Conservation (phyloP, 306 rosid species). For the Malus sylvestris region DNA sequence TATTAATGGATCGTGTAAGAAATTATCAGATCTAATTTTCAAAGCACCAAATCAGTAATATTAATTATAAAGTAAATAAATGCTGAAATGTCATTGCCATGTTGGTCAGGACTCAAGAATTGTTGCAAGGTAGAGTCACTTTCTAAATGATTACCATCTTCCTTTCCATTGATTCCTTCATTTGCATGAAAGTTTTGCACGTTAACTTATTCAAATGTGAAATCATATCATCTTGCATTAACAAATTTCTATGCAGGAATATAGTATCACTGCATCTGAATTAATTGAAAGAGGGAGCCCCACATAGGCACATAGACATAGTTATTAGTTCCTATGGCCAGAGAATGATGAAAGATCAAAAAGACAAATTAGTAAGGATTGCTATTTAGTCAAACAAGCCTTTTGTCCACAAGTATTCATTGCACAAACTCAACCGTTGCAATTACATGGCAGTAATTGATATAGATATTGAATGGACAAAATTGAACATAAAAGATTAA, state of each 20-base stretch:
- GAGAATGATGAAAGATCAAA: not conserved
- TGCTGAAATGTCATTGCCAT: not conserved
- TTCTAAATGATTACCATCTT: slow-evolving; percentile 2
- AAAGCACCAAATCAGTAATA: not conserved
- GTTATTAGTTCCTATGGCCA: too few species aligned
- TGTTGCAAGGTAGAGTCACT: not conserved
- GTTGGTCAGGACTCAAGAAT: not conserved
- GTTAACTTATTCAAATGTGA: not conserved
- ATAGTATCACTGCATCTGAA: not conserved
- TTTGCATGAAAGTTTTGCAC: not conserved
- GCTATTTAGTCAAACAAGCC: slow-evolving; percentile 2
- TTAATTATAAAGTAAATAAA: not conserved
- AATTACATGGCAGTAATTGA: too few species aligned
- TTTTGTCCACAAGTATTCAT: not conserved
- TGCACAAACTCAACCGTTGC: not conserved
- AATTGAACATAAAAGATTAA: too few species aligned
- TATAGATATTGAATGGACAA: too few species aligned
- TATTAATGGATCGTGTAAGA: too few species aligned
- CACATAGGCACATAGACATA: too few species aligned
- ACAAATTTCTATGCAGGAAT: not conserved
- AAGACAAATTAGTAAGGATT: not conserved
- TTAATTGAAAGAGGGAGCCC: too few species aligned
- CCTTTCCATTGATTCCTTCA: not conserved
- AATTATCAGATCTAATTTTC: too few species aligned
- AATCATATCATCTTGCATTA: not conserved